These are phyloP conservation scores for Stenocarpella maydis DNA, from an alignment of 2,329 filamentous ascomycete species.

Conservation along the genomic window DNA sequence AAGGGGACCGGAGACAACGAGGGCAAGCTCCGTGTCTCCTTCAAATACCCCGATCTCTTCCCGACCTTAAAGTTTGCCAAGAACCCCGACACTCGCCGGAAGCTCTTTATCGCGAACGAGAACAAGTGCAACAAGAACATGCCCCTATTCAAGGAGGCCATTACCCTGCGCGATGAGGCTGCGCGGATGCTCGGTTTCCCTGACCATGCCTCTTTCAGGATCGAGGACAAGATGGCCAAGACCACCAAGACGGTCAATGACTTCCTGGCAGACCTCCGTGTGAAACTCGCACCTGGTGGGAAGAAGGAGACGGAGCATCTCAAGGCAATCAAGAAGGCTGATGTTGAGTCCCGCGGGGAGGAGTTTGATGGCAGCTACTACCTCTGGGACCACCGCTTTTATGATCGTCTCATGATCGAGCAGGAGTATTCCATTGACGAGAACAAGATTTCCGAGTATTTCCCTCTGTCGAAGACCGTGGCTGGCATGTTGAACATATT, in stretches of 20 bases:
- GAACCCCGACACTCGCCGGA: conserved; percentile 72
- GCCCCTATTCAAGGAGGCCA: conserved; percentile 76
- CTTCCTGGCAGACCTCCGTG: conserved; percentile 76
- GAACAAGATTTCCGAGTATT: conserved; percentile 83
- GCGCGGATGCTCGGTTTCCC: conserved; percentile 80
- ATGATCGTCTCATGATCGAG: conserved; percentile 82
- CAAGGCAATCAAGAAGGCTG: conserved; percentile 76
- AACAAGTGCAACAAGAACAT: conserved; percentile 83
- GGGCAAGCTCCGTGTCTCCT: conserved; percentile 75
- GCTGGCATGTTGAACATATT: conserved; percentile 84
- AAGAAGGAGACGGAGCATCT: conserved; percentile 74
- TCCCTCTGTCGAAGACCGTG: conserved; percentile 78
- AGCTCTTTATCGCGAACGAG: conserved; percentile 77
- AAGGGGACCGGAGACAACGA: conserved; percentile 77
- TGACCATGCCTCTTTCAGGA: conserved; percentile 77
- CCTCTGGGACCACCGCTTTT: conserved; percentile 84
- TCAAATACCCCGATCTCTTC: conserved; percentile 86
- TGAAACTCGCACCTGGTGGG: conserved; percentile 73
- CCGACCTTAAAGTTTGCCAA: conserved; percentile 80
- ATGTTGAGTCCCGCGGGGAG: conserved; percentile 66
- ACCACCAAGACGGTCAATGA: conserved; percentile 74
- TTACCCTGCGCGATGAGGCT: conserved; percentile 79
- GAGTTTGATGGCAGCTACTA: conserved; percentile 76
- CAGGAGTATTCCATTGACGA: conserved; percentile 83
- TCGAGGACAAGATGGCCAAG: conserved; percentile 90